phyloP scores from a whole-genome alignment of 2,329 filamentous ascomycete genomes.

The Hysterium pulicare region DNA sequence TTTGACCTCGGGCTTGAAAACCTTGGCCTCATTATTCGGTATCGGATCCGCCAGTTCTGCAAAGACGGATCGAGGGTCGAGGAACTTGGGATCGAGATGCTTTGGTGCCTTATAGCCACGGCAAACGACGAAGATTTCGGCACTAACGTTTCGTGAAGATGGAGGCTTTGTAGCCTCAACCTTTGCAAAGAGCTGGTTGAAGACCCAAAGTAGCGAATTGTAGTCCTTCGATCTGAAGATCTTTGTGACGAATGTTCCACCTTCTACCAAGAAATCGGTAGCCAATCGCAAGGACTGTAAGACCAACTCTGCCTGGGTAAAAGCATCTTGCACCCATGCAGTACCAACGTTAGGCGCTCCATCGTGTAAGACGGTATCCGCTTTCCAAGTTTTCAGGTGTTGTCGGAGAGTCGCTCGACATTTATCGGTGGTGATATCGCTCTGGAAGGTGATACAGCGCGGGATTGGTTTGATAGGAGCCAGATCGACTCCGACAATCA shows the following conservation, averaged over 20 bases:
- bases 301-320: constrained; percentile 91
- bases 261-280: constrained; percentile 85
- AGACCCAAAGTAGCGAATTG: constrained; percentile 92
- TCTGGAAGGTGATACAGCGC: constrained; percentile 90
- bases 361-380: constrained; percentile 92
- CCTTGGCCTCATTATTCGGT: constrained; percentile 95
- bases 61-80: constrained; percentile 87
- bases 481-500: constrained; percentile 93
- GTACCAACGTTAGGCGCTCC: constrained; percentile 97
- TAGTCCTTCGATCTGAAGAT: constrained; percentile 97
- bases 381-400: constrained; percentile 94
- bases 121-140: constrained; percentile 98
- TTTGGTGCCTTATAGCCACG: constrained; percentile 94
- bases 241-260: constrained; percentile 94
- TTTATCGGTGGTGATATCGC: constrained; percentile 96
- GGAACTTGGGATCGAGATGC: constrained; percentile 83
- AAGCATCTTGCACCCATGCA: constrained; percentile 97
- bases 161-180: constrained; percentile 98
- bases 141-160: constrained; percentile 90
- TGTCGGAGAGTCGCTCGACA: constrained; percentile 84
- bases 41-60: constrained; percentile 82
- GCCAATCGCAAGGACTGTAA: constrained; percentile 89
- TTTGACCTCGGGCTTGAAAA: constrained; percentile 96
- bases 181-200: constrained; percentile 92
- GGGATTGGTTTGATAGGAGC: constrained; percentile 95